These are phyloP conservation scores for Gossypium sturtianum DNA, from an alignment of 345 rosid species.

Conservation along the genomic window DNA sequence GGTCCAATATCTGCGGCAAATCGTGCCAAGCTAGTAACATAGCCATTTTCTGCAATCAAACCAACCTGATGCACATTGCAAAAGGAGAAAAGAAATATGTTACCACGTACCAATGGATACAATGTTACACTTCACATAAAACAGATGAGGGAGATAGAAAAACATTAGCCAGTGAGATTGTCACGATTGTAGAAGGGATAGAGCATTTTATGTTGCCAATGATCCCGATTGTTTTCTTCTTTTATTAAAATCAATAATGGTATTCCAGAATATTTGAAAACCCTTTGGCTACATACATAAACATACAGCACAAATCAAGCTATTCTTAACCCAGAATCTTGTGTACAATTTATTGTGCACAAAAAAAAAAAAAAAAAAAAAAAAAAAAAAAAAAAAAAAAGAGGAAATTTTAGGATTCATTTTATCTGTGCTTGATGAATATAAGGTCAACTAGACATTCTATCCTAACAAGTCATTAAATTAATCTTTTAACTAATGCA, in stretches of 20 bases:
- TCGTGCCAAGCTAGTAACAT: slow-evolving; percentile 81
- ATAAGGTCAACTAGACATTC: background rate
- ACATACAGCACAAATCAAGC: background rate
- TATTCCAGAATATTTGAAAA: background rate
- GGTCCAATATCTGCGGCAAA: slow-evolving; percentile 87
- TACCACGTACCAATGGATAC: background rate
- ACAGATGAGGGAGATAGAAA: background rate
- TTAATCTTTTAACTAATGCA: slow-evolving; percentile 4
- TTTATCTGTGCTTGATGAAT: background rate
- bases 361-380: background rate
- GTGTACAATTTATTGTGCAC: background rate
- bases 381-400: background rate
- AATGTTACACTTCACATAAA: too few relatives aligned
- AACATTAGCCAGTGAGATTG: background rate
- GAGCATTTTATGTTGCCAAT: background rate
- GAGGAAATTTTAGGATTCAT: background rate
- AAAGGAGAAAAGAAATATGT: background rate
- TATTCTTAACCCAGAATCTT: background rate
- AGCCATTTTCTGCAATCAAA: slow-evolving; percentile 59
- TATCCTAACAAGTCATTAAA: background rate
- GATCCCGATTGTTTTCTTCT: background rate
- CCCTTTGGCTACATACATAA: background rate
- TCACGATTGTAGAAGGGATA: background rate
- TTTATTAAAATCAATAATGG: background rate
- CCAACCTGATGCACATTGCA: slow-evolving; percentile 57